Evolutionary conservation across 2,329 filamentous ascomycete species (phyloP).

Genomic region (Geosmithia putterillii): DNA sequence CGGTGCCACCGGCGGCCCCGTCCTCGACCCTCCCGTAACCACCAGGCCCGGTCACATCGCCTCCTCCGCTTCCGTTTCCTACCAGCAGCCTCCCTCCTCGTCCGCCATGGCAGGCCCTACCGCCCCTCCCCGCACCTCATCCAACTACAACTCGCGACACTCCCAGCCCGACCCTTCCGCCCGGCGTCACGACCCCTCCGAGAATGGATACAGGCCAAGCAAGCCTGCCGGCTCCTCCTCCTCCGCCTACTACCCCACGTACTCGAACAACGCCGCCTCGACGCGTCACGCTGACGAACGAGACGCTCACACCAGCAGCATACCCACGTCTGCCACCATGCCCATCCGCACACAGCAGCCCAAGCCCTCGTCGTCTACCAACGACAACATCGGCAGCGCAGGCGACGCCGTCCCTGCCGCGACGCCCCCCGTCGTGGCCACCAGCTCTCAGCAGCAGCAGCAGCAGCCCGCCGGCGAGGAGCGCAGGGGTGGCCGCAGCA

Average conservation of each 20-base stretch:
- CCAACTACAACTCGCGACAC: conserved; percentile 39
- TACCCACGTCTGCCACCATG: conserved; percentile 19
- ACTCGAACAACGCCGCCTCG: background rate
- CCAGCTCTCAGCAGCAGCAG: too few relatives aligned
- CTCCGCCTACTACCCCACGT: conserved; percentile 1
- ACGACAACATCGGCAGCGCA: conserved; percentile 66
- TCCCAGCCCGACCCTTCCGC: conserved; percentile 19
- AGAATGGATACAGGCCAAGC: conserved; percentile 3
- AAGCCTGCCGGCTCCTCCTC: conserved; percentile 17
- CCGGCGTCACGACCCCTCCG: background rate
- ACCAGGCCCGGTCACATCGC: background rate
- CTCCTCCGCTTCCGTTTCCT: too few relatives aligned
- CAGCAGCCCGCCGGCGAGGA: conserved; percentile 26
- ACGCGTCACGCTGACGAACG: background rate
- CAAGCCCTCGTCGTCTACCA: conserved; percentile 57
- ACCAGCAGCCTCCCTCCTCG: conserved; percentile 31
- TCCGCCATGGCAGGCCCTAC: conserved; percentile 57
- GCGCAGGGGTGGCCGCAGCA: conserved; percentile 37
- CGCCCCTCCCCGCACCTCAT: conserved; percentile 72
- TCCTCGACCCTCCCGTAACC: conserved; percentile 14
- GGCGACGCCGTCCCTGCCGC: conserved; percentile 35
- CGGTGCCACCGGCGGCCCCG: conserved; percentile 28
- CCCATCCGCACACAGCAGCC: conserved; percentile 35
- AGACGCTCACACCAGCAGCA: background rate
- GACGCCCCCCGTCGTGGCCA: conserved; percentile 9